These are phyloP conservation scores for Vigna hirtella DNA, from an alignment of 306 rosid genomes.

Conservation along the genomic window DNA sequence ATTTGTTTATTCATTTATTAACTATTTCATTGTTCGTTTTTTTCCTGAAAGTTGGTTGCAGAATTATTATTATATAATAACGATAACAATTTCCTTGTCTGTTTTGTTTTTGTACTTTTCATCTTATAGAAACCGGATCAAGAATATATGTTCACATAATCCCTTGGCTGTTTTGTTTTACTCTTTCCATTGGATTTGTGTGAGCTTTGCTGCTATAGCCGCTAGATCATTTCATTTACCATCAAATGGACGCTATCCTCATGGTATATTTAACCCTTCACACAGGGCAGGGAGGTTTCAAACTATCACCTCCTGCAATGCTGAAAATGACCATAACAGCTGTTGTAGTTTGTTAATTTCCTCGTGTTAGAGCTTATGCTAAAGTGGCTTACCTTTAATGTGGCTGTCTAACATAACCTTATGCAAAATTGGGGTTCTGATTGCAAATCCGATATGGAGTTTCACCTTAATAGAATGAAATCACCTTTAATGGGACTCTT, in stretches of 20 bases:
- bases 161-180: background rate
- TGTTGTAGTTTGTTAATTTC: slow-evolving; percentile 22
- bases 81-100: too few relatives aligned
- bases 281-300: slow-evolving; percentile 17
- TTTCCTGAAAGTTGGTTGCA: slow-evolving; percentile 9
- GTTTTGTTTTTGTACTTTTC: background rate
- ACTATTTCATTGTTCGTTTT: background rate
- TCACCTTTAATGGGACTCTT: too few relatives aligned
- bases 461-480: too few relatives aligned
- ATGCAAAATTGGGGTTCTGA: too few relatives aligned
- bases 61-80: slow-evolving; percentile 5
- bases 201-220: slow-evolving; percentile 3
- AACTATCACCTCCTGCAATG: background rate
- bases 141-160: slow-evolving; percentile 2
- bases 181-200: slow-evolving; percentile 1
- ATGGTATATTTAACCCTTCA: background rate
- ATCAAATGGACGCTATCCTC: slow-evolving; percentile 21
- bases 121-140: background rate
- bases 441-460: too few relatives aligned
- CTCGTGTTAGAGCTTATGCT: background rate
- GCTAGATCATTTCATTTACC: slow-evolving; percentile 27
- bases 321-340: background rate
- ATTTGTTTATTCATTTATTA: background rate
- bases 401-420: too few relatives aligned
- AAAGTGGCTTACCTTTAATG: background rate